phyloP scores from a whole-genome alignment of 305 asterid genomes.

The Stenogyne calaminthoides region DNA sequence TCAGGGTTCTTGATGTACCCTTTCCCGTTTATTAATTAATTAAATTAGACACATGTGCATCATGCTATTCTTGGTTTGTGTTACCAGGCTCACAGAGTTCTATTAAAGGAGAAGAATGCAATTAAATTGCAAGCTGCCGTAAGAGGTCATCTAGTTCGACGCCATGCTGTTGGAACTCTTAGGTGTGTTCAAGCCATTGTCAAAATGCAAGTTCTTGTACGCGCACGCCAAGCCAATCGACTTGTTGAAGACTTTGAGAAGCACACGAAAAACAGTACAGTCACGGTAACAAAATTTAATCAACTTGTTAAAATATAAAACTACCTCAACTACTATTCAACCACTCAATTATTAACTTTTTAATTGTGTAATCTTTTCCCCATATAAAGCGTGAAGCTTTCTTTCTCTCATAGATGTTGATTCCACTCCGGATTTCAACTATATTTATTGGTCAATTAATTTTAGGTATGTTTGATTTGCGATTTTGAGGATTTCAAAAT shows the following conservation, averaged over 20 bases:
- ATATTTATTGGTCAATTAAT: neutral
- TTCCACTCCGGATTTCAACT: neutral
- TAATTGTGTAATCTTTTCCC: neutral
- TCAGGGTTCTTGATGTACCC: no score
- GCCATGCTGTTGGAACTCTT: conserved; percentile 88
- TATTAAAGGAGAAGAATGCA: conserved; percentile 61
- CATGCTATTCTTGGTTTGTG: conserved; percentile 32
- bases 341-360: conserved; percentile 4
- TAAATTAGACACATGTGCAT: neutral
- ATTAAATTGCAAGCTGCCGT: conserved; percentile 90
- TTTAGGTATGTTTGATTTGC: neutral
- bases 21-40: neutral
- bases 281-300: conserved; percentile 34
- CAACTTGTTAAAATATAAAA: neutral
- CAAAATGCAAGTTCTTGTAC: conserved; percentile 89
- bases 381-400: conserved; percentile 15
- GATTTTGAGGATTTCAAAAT: neutral
- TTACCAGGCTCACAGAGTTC: conserved; percentile 66
- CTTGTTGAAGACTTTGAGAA: conserved; percentile 39
- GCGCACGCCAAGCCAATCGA: conserved; percentile 61
- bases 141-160: conserved; percentile 91
- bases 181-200: conserved; percentile 92
- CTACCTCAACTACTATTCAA: neutral
- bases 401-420: neutral
- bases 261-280: conserved; percentile 31